Evolutionary conservation across 805 yeast species (phyloP), one percentile per base, ranked within the genome.

Genomic region (Ogataea thermomethanolica): DNA sequence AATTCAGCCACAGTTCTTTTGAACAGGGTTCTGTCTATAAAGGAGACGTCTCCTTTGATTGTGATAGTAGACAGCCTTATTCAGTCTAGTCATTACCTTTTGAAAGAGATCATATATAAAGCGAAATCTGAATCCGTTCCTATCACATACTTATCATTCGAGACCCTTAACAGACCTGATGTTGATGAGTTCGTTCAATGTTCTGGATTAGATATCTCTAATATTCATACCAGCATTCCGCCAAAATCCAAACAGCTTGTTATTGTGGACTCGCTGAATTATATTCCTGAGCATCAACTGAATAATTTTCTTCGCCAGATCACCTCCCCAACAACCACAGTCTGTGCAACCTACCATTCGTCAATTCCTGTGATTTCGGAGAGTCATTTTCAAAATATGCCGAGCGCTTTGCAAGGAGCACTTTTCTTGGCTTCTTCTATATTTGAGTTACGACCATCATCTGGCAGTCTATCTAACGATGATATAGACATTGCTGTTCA

Each of bases 341-440:
- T 79, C 0, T 54, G 72, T n/a, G 77, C 76, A 1, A 64, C 72
- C 0, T 71, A 55, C 40, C 84, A 79, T 49, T 56, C 63, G 9
- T 65, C 73, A 25, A 33, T 67, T 13, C 66, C 76, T 1, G 3
- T 28, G 4, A 8, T 34, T 2, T 45, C 34, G 20, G 27, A 25
- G 4, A 4, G 14, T 2, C 15, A 33, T 2, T 29, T 33, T 2
- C 47, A 50, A 2, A 50, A 49, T 24, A 30, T 33, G 26, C 64
- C 65, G 1, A 41, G 44, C 12, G 17, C 45, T 5, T 43, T 61
- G 8, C 46, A 54, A 3, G 45, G 52, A 17, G 64, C 88, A 22
- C 66, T 73, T 26, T 88, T 78, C 55, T 76, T 89, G 57, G 89
- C 97, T 2, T 82, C 91, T 2, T 70, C 86, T 1, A 74, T 86